phyloP scores from a whole-genome alignment of 352 stramenopile genomes.

The Phytopythium sindhum region DNA sequence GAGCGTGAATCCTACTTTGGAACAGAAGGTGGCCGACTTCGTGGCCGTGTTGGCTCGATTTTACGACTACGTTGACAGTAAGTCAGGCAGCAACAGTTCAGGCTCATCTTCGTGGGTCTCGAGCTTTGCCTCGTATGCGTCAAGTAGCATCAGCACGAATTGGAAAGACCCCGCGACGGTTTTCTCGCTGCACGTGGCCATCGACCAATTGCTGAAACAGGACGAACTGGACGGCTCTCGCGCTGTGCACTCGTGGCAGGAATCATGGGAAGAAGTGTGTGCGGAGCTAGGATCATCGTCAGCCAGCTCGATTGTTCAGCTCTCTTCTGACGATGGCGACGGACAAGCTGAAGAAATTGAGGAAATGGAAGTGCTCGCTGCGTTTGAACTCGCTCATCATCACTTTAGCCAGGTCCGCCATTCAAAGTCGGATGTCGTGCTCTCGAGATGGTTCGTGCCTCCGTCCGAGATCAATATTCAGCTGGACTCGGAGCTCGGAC shows the following conservation, averaged over 20 bases:
- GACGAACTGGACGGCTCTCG: background rate
- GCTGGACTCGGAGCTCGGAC: slow-evolving; percentile 14
- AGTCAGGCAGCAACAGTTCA: background rate
- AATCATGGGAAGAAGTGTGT: background rate
- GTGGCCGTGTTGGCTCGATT: background rate
- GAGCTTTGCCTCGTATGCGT: background rate
- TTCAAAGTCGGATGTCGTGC: background rate
- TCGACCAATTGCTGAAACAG: background rate
- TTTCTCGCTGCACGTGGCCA: background rate
- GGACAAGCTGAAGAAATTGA: background rate
- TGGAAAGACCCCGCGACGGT: background rate
- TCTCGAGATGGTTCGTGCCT: slow-evolving; percentile 24
- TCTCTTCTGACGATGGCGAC: background rate
- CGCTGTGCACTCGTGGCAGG: background rate
- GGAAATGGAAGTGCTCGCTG: background rate
- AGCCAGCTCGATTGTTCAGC: too few relatives aligned
- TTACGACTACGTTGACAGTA: background rate
- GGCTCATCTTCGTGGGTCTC: too few relatives aligned
- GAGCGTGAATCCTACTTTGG: background rate
- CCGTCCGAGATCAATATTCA: slow-evolving; percentile 28
- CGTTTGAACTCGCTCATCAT: background rate
- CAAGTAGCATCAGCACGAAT: background rate
- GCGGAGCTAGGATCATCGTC: background rate
- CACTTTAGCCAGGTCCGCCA: too few relatives aligned
- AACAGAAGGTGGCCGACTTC: background rate